A percentile compares a stretch with the other conserved stretches of the same genome.
phyloP scores from a whole-genome alignment of 495 filamentous ascomycete species.

The Hypomontagnella submonticulosa region DNA sequence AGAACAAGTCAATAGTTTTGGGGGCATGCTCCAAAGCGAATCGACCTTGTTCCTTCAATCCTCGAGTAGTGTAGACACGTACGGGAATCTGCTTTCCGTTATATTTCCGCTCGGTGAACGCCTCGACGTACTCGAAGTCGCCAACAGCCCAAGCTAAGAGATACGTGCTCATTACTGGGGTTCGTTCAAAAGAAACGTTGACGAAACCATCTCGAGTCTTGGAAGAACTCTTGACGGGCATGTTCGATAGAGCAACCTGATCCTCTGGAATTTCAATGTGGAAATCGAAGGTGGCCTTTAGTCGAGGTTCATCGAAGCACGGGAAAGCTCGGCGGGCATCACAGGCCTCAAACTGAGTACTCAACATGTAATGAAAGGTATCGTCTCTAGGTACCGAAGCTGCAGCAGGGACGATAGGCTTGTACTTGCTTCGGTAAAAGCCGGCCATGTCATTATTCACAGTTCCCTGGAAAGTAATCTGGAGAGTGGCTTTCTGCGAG shows the following conservation, averaged over 20 bases:
- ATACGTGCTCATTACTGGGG: constrained; percentile 97
- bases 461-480: constrained; percentile 81
- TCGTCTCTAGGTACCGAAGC: constrained; percentile 79
- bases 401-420: constrained; percentile 74
- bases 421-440: constrained; percentile 96
- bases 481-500: constrained; percentile 68
- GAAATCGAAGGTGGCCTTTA: constrained; percentile 96
- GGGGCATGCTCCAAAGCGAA: constrained; percentile 88
- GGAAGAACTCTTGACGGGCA: constrained; percentile 79
- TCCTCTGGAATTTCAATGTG: constrained; percentile 88
- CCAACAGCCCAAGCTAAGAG: constrained; percentile 95
- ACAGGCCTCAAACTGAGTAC: constrained; percentile 96
- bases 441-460: constrained; percentile 97
- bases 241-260: constrained; percentile 90
- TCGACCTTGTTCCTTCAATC: constrained; percentile 85
- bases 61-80: constrained; percentile 92
- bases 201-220: constrained; percentile 73
- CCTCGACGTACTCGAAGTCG: constrained; percentile 96
- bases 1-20: constrained; percentile 93
- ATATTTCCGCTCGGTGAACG: constrained; percentile 86
- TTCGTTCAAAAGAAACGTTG: constrained; percentile 83
- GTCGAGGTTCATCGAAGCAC: constrained; percentile 97
- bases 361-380: constrained; percentile 91
- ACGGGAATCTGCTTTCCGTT: constrained; percentile 90
- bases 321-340: constrained; percentile 95